Evolutionary conservation across 352 stramenopile species (phyloP), one percentile per base, ranked within the genome.

Genomic region (Phytophthora constricta): DNA sequence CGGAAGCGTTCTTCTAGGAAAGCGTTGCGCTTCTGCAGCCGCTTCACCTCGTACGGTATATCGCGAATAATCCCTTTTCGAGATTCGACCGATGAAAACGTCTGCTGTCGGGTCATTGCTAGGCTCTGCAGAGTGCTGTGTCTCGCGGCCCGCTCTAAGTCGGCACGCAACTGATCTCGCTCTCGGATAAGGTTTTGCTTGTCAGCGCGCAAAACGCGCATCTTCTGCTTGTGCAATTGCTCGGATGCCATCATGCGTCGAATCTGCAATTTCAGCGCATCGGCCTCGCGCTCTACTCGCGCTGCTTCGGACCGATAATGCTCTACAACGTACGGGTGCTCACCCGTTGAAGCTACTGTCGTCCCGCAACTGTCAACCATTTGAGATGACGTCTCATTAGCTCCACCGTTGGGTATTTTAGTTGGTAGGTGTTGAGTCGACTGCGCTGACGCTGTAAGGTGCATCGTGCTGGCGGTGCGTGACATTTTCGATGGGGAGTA

Each of bases 231-330:
- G 67, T 90, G 73, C 9, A 77, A 76, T 54, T 92, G 89, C 59
- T 94, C 82, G 7, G 80, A 87, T 25, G 84, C 82, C 51, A 92
- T 92, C 81, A 94, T 89, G 47, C 89, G 91, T 54, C 84, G 82
- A 60, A 94, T 84, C 58, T 91, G 86, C 27, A 87, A 58, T 42
- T 91, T 84, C 23, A 92, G 58, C 0, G 70, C 76, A 42, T 92
- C 80, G 4, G 87, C 77, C 22, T 90, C 70, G 3, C 79, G 80
- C 31, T 89, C 75, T 7, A 89, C 59, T 19, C 79, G 70, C 39
- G 89, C 77, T 47, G 85, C 65, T 64, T 81, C 79, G 23, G 61
- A 58, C 25, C 78, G 77, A 59, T 92, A 92, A 31, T 89, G 73
- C 23, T 80, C 74, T 11, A 90, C 62, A 20, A 94, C 63, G 65